Evolutionary conservation across 2,329 filamentous ascomycete species (phyloP).

Genomic region (Helminthosporium solani): DNA sequence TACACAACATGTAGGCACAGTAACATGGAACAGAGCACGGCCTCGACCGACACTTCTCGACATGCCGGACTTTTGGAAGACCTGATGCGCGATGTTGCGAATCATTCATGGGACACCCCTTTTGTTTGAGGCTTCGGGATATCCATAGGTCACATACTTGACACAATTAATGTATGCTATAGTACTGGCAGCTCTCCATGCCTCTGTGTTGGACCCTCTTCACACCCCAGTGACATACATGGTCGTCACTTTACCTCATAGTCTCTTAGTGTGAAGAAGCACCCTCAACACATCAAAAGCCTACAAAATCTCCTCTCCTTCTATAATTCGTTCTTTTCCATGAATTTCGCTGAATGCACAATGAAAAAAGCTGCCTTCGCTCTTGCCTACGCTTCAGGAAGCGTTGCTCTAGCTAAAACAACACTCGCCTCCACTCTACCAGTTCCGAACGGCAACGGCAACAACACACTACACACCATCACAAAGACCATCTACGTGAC

Average conservation of each 20-base stretch:
- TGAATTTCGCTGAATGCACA: not conserved
- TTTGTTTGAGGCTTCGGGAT: not conserved
- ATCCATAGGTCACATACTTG: not conserved
- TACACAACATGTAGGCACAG: conserved; percentile 11
- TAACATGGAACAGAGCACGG: conserved; percentile 10
- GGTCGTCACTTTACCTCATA: too few species aligned
- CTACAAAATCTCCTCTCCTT: not conserved
- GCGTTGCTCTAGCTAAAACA: conserved; percentile 2
- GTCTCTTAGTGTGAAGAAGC: not conserved
- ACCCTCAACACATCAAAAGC: not conserved
- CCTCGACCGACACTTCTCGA: conserved; percentile 7
- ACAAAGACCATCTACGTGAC: conserved; percentile 4
- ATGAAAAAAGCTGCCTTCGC: not conserved
- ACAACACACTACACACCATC: not conserved
- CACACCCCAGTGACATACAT: too few species aligned
- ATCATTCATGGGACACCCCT: not conserved
- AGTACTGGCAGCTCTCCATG: not conserved
- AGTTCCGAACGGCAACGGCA: not conserved
- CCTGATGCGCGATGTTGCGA: not conserved
- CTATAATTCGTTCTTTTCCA: not conserved
- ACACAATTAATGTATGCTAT: not conserved
- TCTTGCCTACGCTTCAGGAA: not conserved
- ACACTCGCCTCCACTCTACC: not conserved
- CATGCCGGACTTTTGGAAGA: conserved; percentile 4
- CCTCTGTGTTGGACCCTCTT: not conserved